Percentiles rank a stretch among this genome's conserved stretches.
These are phyloP conservation scores for Fagus crenata DNA, from an alignment of 306 rosid species.

Conservation along the genomic window DNA sequence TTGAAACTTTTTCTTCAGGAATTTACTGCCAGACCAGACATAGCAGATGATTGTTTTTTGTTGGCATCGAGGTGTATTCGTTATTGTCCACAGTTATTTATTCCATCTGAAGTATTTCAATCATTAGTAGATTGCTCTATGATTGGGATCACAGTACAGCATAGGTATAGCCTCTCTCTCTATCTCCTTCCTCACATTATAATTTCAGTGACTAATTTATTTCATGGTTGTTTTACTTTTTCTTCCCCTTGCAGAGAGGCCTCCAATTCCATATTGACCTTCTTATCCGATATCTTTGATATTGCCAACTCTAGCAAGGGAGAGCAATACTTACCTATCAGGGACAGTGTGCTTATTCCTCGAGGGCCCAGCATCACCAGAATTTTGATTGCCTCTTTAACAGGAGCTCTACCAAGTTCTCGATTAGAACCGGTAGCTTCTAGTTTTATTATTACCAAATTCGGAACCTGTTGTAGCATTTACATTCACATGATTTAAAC, in stretches of 20 bases:
- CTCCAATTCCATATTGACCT: conserved; percentile 90
- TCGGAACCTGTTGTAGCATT: not conserved
- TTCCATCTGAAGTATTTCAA: conserved; percentile 88
- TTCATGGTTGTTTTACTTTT: conserved; percentile 24
- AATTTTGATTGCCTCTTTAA: conserved; percentile 83
- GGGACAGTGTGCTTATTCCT: conserved; percentile 74
- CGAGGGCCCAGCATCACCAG: conserved; percentile 73
- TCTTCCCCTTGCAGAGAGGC: conserved; percentile 73
- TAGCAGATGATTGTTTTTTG: conserved; percentile 98
- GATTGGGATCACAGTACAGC: conserved; percentile 96
- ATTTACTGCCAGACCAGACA: conserved; percentile 97
- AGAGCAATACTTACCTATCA: conserved; percentile 64
- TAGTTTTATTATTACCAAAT: not conserved
- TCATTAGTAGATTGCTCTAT: conserved; percentile 88
- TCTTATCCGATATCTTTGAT: conserved; percentile 88
- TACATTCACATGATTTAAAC: not conserved
- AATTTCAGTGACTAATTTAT: not conserved
- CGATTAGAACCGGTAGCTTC: conserved; percentile 79
- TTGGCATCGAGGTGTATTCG: conserved; percentile 99
- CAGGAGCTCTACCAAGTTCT: conserved; percentile 94
- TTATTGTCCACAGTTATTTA: conserved; percentile 92
- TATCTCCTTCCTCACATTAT: not conserved
- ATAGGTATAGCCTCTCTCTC: conserved; percentile 55
- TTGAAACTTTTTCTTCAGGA: conserved; percentile 57
- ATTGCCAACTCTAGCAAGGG: conserved; percentile 57